Conservation (phyloP, 768 basidiomycete genomes). For the Boletus bicolor region DNA sequence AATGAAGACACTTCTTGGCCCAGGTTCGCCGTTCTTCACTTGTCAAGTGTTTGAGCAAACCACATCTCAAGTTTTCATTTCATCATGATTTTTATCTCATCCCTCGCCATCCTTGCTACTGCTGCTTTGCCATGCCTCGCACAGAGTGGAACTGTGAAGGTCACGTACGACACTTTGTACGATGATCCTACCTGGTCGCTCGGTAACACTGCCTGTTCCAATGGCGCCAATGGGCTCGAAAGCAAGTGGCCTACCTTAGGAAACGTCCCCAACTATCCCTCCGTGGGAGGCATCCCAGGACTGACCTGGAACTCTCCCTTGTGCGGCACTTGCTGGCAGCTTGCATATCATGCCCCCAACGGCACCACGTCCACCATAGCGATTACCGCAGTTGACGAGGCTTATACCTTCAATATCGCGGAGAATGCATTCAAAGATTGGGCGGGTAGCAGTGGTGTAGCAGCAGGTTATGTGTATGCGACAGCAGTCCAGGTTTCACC, state of each 20-base stretch:
- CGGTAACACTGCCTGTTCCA: conserved; percentile 13
- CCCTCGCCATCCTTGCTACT: neutral
- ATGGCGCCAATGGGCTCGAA: conserved; percentile 26
- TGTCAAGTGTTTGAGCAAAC: neutral
- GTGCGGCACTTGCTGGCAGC: conserved; percentile 59
- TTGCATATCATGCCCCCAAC: neutral
- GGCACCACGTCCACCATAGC: neutral
- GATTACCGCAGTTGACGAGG: neutral
- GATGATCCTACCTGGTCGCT: conserved; percentile 12
- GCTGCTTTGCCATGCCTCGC: neutral
- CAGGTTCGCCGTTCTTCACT: neutral
- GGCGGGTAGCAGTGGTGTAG: neutral
- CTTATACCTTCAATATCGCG: neutral
- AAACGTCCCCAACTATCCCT: conserved; percentile 27
- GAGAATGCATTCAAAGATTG: neutral
- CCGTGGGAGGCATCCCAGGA: conserved; percentile 29
- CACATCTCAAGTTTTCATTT: neutral
- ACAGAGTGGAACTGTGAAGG: neutral
- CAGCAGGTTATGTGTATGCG: neutral
- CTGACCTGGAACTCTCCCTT: conserved; percentile 43
- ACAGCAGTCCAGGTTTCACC: neutral
- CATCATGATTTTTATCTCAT: neutral
- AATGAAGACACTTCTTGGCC: neutral
- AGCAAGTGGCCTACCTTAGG: conserved; percentile 33
- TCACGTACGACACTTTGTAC: neutral